phyloP scores from a whole-genome alignment of 805 yeast genomes.

The Lipomyces sp. region DNA sequence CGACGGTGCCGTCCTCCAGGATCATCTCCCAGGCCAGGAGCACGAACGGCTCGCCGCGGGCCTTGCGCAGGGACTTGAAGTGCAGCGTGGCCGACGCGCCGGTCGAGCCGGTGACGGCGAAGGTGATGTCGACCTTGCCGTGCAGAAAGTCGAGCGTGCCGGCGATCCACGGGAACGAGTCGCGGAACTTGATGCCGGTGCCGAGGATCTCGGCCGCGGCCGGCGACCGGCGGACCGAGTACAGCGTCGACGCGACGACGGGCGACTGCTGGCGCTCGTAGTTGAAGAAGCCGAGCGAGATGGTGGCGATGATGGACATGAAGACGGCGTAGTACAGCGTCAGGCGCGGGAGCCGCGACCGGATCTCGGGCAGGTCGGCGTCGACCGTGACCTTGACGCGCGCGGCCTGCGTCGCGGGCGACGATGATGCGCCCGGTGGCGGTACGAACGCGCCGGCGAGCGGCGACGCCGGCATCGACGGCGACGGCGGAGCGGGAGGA shows the following conservation, averaged over 20 bases:
- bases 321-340: constrained; percentile 56
- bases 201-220: constrained; percentile 65
- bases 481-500: no score
- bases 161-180: constrained; percentile 81
- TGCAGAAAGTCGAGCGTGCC: constrained; percentile 82
- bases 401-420: not conserved
- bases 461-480: no score
- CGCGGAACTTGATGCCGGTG: constrained; percentile 66
- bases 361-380: constrained; percentile 32
- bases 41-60: constrained; percentile 53
- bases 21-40: constrained; percentile 63
- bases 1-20: constrained; percentile 44
- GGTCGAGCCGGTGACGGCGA: constrained; percentile 66
- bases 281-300: constrained; percentile 72
- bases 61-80: constrained; percentile 69
- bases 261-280: constrained; percentile 92
- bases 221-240: constrained; percentile 74
- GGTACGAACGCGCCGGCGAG: not conserved
- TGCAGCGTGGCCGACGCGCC: constrained; percentile 48
- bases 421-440: not conserved
- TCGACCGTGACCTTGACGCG: not conserved
- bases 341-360: constrained; percentile 48
- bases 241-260: constrained; percentile 78
- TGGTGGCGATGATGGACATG: constrained; percentile 50
- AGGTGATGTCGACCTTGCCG: constrained; percentile 72